A percentile compares a stretch with the other conserved stretches of the same genome.
phyloP scores from a whole-genome alignment of 306 rosid genomes.

The Glycine soja region DNA sequence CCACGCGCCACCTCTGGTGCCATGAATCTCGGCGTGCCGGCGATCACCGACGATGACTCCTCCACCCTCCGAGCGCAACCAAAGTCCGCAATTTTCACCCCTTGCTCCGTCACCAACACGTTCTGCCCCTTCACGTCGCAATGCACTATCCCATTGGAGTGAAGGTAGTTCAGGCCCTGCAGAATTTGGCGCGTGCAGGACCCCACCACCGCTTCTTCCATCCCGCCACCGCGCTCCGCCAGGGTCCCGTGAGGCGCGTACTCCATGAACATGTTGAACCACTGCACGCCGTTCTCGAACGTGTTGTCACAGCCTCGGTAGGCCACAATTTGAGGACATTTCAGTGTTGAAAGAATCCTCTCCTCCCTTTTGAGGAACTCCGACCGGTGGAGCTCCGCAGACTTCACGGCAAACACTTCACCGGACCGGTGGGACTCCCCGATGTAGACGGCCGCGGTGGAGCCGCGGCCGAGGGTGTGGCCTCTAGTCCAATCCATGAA shows the following conservation, averaged over 20 bases:
- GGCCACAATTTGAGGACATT: slow-evolving; percentile 59
- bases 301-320: slow-evolving; percentile 70
- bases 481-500: slow-evolving; percentile 82
- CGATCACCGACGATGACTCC: slow-evolving; percentile 32
- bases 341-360: slow-evolving; percentile 60
- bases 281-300: slow-evolving; percentile 60
- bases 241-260: slow-evolving; percentile 74
- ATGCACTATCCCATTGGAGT: slow-evolving; percentile 78
- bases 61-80: slow-evolving; percentile 70
- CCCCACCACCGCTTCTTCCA: slow-evolving; percentile 55
- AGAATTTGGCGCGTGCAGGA: slow-evolving; percentile 65
- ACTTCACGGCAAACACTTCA: slow-evolving; percentile 67
- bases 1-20: slow-evolving; percentile 98
- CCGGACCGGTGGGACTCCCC: slow-evolving; percentile 53
- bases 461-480: slow-evolving; percentile 72
- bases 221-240: slow-evolving; percentile 47
- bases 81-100: slow-evolving; percentile 80
- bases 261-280: slow-evolving; percentile 78
- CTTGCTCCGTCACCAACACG: slow-evolving; percentile 63
- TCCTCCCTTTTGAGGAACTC: slow-evolving; percentile 65
- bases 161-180: slow-evolving; percentile 67
- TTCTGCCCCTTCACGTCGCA: slow-evolving; percentile 85
- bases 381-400: slow-evolving; percentile 59
- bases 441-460: slow-evolving; percentile 73
- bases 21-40: slow-evolving; percentile 88